Evolutionary conservation across 139 green algal species (phyloP).

Genomic region (Chlamydomonas incerta): DNA sequence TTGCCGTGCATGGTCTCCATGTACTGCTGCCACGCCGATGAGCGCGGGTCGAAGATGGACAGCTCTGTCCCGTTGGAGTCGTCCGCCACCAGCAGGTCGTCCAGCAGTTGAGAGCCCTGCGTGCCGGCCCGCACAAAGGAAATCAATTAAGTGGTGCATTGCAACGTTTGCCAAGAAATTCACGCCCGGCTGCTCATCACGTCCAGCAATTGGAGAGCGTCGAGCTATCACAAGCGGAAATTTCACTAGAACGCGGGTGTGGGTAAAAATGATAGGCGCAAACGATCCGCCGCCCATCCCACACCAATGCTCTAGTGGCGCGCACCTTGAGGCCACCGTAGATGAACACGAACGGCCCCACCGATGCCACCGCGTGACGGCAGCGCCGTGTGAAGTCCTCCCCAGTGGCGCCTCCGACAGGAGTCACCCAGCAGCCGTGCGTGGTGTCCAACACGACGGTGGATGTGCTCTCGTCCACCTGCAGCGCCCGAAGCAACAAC

Average conservation of each 20-base stretch:
- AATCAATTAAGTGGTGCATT: too few relatives aligned
- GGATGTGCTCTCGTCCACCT: slow-evolving; percentile 84
- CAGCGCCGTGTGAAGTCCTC: slow-evolving; percentile 75
- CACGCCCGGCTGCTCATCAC: too few relatives aligned
- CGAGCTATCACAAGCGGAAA: too few relatives aligned
- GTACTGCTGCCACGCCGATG: slow-evolving; percentile 82
- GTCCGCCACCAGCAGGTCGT: slow-evolving; percentile 84
- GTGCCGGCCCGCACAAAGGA: too few relatives aligned
- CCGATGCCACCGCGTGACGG: slow-evolving; percentile 86
- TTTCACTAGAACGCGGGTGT: too few relatives aligned
- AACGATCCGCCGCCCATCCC: too few relatives aligned
- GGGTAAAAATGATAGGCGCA: too few relatives aligned
- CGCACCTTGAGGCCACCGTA: slow-evolving; percentile 89
- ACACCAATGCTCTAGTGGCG: not conserved
- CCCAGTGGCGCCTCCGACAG: slow-evolving; percentile 30
- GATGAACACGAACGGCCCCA: slow-evolving; percentile 95
- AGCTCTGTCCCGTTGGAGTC: slow-evolving; percentile 84
- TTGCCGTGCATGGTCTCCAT: slow-evolving; percentile 80
- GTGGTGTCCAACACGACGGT: slow-evolving; percentile 94
- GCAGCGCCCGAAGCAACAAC: not conserved
- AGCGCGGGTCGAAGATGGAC: slow-evolving; percentile 84
- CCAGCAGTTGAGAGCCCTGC: slow-evolving; percentile 83
- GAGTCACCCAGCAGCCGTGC: slow-evolving; percentile 74
- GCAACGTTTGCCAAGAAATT: too few relatives aligned
- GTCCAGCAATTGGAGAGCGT: too few relatives aligned